Base-by-base conservation (phyloP, 768 basidiomycete genomes). In the Phylloporus arenicola region DNA sequence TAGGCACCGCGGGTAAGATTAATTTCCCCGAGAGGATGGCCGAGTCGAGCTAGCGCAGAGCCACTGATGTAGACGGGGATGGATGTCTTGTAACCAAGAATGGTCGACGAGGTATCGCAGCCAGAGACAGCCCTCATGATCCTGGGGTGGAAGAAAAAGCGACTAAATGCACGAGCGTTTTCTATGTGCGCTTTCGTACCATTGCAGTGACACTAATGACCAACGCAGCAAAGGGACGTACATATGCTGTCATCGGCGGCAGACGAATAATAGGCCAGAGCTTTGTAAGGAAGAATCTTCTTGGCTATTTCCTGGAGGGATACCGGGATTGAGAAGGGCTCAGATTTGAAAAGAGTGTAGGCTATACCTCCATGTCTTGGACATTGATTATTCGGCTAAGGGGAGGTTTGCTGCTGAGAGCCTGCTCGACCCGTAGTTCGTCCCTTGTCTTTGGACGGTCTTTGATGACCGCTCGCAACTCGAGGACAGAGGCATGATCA, bases 121-220 rank as follows among this genome's bases (percentile, higher is more conserved):
- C 69, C 64, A 3, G 81, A 78, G 9, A 88, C 78, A 3, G 78
- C 68, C 43, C 76, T 80, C 81, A 91, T 81, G 34, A 97, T 80
- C 20, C 92, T 82, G 14, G 93, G 82, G 47, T 82, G 76, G 68
- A 95, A 94, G 74, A 92, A 95, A 66, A 92, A 85, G 27, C 90
- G 81, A 37, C 78, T 74, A 66, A 89, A 93, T n/a, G 88, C 88
- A 37, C 79, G 75, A n/a, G 77, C 72, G 55, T 92, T 93, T 65
- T 92, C 86, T 10, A 61, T 52, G 59, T 79, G 67, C 11, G 81
- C 86, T 88, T 58, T 37, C 47, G 29, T 31, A 19, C 42, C 9
- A 41, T 16, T 42, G 60, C 42, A 52, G 43, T 35, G 43, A 53
- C 57, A 58, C 51, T 58, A 47, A 45, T 47, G 54, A 57, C n/a